Percentiles rank a stretch among this genome's conserved stretches.
Evolutionary conservation across 140 eudicot genomes (phyloP).

Genomic region (Erigeron philadelphicus): DNA sequence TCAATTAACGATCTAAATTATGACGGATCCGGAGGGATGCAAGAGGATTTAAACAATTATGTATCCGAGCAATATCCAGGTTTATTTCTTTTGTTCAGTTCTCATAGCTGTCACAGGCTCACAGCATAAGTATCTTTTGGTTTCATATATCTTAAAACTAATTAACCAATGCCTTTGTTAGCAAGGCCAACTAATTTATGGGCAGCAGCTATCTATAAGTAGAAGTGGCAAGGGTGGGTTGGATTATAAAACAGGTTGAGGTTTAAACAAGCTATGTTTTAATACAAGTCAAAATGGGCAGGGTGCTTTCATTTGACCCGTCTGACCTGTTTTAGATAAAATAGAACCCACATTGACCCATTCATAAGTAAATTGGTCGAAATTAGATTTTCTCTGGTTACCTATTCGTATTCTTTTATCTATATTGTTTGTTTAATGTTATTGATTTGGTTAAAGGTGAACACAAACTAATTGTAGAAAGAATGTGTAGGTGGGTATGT

Average conservation of each 20-base stretch:
- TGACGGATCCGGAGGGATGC: slow-evolving; percentile 31
- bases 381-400: neutral
- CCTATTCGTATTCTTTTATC: neutral
- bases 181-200: neutral
- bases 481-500: slow-evolving; percentile 46
- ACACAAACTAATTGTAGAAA: slow-evolving; percentile 24
- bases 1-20: slow-evolving; percentile 28
- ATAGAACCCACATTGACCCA: neutral
- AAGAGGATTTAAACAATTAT: slow-evolving; percentile 35
- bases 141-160: neutral
- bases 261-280: neutral
- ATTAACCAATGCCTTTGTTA: neutral
- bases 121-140: neutral
- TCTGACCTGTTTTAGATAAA: neutral
- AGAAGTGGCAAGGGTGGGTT: neutral
- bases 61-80: slow-evolving; percentile 47
- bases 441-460: slow-evolving; percentile 12
- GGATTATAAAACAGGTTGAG: neutral
- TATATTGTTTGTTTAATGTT: slow-evolving; percentile 1
- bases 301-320: neutral
- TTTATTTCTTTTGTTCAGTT: slow-evolving; percentile 22
- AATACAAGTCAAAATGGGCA: neutral
- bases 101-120: neutral
- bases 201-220: neutral
- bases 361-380: neutral